These are phyloP conservation scores for Magnolia sinica DNA, from an alignment of 164 flowering plant species.

Conservation along the genomic window DNA sequence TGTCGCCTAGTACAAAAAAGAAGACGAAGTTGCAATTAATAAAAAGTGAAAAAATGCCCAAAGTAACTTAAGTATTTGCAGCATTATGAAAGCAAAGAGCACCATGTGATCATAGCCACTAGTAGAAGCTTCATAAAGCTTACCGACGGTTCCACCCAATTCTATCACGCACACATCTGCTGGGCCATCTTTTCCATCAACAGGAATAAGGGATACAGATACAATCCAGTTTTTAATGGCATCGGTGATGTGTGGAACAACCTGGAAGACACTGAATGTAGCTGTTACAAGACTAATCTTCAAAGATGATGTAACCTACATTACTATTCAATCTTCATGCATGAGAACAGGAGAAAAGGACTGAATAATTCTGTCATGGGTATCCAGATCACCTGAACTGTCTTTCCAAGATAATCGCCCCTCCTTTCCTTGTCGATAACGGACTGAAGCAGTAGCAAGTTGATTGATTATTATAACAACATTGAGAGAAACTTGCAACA, in stretches of 20 bases:
- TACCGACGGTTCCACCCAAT: slow-evolving; percentile 98
- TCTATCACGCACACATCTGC: slow-evolving; percentile 98
- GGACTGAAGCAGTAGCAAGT: slow-evolving; percentile 44
- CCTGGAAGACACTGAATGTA: slow-evolving; percentile 40
- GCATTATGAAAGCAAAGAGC: background rate
- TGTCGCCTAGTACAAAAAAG: slow-evolving; percentile 58
- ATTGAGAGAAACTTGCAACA: no score
- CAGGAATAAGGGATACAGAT: slow-evolving; percentile 78
- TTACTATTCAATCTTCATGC: background rate
- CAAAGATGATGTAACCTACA: background rate
- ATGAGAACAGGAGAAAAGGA: background rate
- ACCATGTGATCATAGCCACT: background rate
- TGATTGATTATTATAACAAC: slow-evolving; percentile 4
- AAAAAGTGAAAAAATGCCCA: background rate
- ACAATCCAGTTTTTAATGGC: slow-evolving; percentile 88
- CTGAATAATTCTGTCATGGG: background rate
- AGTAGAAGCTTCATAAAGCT: background rate
- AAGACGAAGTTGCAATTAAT: background rate
- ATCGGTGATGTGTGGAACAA: slow-evolving; percentile 95
- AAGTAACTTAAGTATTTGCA: background rate
- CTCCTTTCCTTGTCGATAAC: slow-evolving; percentile 87
- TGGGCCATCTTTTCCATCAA: slow-evolving; percentile 90
- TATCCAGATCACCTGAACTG: slow-evolving; percentile 69
- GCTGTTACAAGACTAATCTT: background rate
- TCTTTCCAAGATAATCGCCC: slow-evolving; percentile 97